These are phyloP conservation scores for Tricholoma furcatifolium DNA, from an alignment of 768 basidiomycete genomes.

Conservation along the genomic window DNA sequence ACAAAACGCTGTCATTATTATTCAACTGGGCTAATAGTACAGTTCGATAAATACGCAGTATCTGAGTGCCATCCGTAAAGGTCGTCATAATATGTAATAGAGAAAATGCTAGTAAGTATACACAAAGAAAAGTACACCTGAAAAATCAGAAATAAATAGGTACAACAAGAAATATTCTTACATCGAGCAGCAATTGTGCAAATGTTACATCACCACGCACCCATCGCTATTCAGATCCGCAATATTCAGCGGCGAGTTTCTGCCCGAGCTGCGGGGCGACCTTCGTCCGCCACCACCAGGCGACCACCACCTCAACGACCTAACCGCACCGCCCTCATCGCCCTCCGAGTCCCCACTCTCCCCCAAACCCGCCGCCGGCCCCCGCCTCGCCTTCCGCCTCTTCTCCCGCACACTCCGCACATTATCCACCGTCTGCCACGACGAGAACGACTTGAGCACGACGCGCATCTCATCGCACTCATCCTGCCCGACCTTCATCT, in stretches of 20 bases:
- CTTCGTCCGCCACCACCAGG: conserved; percentile 48
- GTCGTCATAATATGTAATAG: too few relatives aligned
- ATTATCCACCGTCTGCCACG: conserved; percentile 84
- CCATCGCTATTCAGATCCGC: conserved; percentile 54
- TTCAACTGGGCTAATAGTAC: too few relatives aligned
- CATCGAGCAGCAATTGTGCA: neutral
- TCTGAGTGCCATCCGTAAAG: too few relatives aligned
- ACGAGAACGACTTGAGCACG: conserved; percentile 81
- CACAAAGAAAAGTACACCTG: too few relatives aligned
- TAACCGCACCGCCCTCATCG: conserved; percentile 19
- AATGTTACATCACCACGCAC: conserved; percentile 65
- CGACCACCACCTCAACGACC: conserved; percentile 49
- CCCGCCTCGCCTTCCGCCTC: conserved; percentile 54
- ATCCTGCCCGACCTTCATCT: conserved; percentile 69
- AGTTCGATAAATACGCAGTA: too few relatives aligned
- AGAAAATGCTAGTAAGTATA: too few relatives aligned
- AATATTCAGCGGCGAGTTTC: conserved; percentile 47
- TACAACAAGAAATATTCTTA: conserved; percentile 12
- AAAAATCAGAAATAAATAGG: conserved; percentile 15
- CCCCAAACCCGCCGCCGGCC: conserved; percentile 27
- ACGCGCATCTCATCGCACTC: conserved; percentile 76
- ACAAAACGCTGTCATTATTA: too few relatives aligned
- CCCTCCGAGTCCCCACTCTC: conserved; percentile 31
- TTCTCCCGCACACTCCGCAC: conserved; percentile 68
- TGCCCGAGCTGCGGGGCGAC: conserved; percentile 34